Conservation (phyloP, 2,329 filamentous ascomycete genomes). For the Epichloe brachyelytri region DNA sequence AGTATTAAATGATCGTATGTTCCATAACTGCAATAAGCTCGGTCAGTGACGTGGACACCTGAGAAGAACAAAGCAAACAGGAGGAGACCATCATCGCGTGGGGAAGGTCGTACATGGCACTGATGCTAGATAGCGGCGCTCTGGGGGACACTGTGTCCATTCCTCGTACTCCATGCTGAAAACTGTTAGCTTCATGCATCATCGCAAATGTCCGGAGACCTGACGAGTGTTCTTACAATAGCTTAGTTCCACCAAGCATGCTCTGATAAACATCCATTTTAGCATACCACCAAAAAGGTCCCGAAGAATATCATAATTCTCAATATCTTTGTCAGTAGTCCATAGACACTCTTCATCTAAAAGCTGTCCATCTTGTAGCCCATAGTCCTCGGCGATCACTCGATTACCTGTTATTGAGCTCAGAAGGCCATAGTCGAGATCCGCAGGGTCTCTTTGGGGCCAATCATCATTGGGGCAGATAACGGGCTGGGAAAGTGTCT, state of each 20-base stretch:
- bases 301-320: slow-evolving; percentile 65
- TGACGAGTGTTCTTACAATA: slow-evolving; percentile 47
- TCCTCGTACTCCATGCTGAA: slow-evolving; percentile 61
- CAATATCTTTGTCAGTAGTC: slow-evolving; percentile 50
- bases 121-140: slow-evolving; percentile 61
- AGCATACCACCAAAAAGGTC: slow-evolving; percentile 91
- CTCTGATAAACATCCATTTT: slow-evolving; percentile 93
- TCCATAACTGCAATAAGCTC: slow-evolving; percentile 49
- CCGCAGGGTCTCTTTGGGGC: slow-evolving; percentile 19
- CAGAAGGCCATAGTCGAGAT: slow-evolving; percentile 30
- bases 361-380: slow-evolving; percentile 18
- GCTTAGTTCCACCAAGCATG: slow-evolving; percentile 69
- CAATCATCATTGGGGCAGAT: background rate
- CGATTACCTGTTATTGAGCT: slow-evolving; percentile 26
- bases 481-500: slow-evolving; percentile 12
- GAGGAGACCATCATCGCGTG: background rate
- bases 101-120: slow-evolving; percentile 48
- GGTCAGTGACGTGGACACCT: background rate
- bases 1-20: slow-evolving; percentile 81
- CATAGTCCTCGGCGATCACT: slow-evolving; percentile 26
- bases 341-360: slow-evolving; percentile 12
- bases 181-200: slow-evolving; percentile 10
- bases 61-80: slow-evolving; percentile 9
- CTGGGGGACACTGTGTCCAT: slow-evolving; percentile 86
- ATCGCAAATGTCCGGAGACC: background rate